Base-by-base conservation (phyloP, 2,329 filamentous ascomycete genomes). In the Arachnopeziza araneosa region DNA sequence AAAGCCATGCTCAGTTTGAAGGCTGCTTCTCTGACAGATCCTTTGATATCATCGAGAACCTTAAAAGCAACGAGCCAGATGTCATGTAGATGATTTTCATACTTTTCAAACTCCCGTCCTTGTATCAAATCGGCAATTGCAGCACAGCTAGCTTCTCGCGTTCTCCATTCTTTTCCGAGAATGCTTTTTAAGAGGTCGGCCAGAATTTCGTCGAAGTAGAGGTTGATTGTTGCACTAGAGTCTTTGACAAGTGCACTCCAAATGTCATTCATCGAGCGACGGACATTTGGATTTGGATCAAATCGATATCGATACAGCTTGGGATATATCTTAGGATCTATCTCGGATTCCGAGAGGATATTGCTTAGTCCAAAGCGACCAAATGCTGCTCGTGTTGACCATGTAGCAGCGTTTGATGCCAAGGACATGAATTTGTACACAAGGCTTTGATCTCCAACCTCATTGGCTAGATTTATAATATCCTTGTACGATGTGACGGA, bases 391-490 rank as follows among this genome's bases (percentile, higher is more conserved):
- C 95, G 85, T n/a, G 92, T 96, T 1, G 92, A 93, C 95, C 95
- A 99, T 19, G 96, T 96, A 0, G 93, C 92, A 54, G 96, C 96
- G 70, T 97, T 96, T 1, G 92, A 91, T 2, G 95, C 95, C 66
- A 99, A 81, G 0, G 93, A 93, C 95, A 99, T 99, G 76, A 99
- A 98, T 63, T 93, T 91, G 78, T 99, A 99, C 1, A 98, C 90
- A n/a, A 99, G 79, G 67, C 90, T 93, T 60, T 95, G 93, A 69
- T 99, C 93, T 12, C 95, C 95, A 36, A 97, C 93, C 75, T 99
- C 95, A 51, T 93, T 91, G n/a, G 95, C 95, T 54, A 99, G 79
- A 67, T 83, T 95, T 74, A 99, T 90, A 66, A 99, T 98, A 70
- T 99, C 95, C 72, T 96, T 96, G 78, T 99, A 99, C 0, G 93